phyloP scores from a whole-genome alignment of 2,329 filamentous ascomycete genomes.

The Ascochyta rabiei region DNA sequence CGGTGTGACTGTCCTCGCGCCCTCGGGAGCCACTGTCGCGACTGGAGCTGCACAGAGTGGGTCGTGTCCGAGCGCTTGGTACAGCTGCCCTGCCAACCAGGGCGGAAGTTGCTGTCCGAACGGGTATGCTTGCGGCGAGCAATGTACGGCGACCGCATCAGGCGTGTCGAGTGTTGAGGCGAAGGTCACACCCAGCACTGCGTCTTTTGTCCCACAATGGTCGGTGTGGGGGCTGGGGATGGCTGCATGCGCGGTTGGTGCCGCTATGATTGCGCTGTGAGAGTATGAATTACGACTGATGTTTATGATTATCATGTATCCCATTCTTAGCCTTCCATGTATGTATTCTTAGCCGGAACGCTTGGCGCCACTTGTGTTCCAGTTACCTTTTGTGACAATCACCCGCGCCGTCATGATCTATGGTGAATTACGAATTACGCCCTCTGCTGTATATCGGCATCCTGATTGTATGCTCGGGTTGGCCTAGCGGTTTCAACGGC shows the following conservation, averaged over 20 bases:
- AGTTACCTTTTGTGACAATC: too few species aligned
- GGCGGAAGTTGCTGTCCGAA: conserved; percentile 86
- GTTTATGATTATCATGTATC: background rate
- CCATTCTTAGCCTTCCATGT: background rate
- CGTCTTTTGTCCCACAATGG: conserved; percentile 33
- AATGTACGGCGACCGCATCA: conserved; percentile 44
- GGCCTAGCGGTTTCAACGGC: background rate
- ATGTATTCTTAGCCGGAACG: background rate
- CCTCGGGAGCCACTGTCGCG: conserved; percentile 54
- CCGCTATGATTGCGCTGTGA: conserved; percentile 50
- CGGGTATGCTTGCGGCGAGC: conserved; percentile 43
- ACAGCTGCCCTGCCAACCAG: conserved; percentile 67
- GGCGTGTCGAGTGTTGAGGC: conserved; percentile 33
- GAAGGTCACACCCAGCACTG: conserved; percentile 50
- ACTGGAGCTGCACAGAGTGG: conserved; percentile 48
- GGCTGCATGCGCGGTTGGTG: conserved; percentile 37
- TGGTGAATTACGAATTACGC: too few species aligned
- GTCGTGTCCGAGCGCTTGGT: conserved; percentile 80
- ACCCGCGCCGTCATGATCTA: too few species aligned
- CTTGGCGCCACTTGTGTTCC: too few species aligned
- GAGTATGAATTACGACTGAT: background rate
- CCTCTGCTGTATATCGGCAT: background rate
- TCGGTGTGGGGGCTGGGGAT: conserved; percentile 40
- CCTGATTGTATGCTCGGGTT: background rate
- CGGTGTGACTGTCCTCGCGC: conserved; percentile 74